Base-by-base conservation (phyloP, 2,329 filamentous ascomycete species). In the Fusarium temperatum region DNA sequence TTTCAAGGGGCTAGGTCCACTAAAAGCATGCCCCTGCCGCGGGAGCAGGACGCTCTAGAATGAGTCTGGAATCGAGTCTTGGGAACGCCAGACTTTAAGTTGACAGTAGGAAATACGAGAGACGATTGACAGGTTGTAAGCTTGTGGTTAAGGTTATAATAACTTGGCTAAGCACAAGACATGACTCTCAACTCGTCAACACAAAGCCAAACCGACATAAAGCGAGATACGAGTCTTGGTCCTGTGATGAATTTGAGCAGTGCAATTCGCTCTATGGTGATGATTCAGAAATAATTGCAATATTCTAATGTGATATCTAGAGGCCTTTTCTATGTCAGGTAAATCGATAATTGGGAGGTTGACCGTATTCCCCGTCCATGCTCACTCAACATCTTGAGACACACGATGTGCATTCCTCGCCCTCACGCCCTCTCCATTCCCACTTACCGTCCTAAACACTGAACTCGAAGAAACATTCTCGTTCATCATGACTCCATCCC, bases 381-480 rank as follows among this genome's bases (percentile, higher is more conserved):
- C 35, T 74, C n/a, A 72, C 55, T 74, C 71, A 36, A 65, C 22
- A 38, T 72, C 51, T 42, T 48, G 55, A 32, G 45, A 41, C 13
- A 47, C 55, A 35, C 51, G 58, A 10, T 32, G 30, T 6, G 59
- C 18, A 59, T 39, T 55, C 17, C 72, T 59, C 26, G 26, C 63
- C 22, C 75, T 66, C n/a, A 77, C 51, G 8, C 63, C 63, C 17
- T 32, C 57, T 5, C 59, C 69, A 15, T 62, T 64, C 15, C 62
- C 70, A 24, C 74, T 77, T 1, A 38, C 86, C 2, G 90, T 92
- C 14, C 87, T 84, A 71, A 92, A 92, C 1, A 92, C 90, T 0
- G 89, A 92, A 4, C 88, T 91, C 10, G 90, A 91, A 5, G 89
- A 91, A 3, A 87, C 85, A 72, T 89, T 76, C 32, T 85, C 81